phyloP scores from a whole-genome alignment of 805 yeast genomes.

The Teunomyces aglyptinius region DNA sequence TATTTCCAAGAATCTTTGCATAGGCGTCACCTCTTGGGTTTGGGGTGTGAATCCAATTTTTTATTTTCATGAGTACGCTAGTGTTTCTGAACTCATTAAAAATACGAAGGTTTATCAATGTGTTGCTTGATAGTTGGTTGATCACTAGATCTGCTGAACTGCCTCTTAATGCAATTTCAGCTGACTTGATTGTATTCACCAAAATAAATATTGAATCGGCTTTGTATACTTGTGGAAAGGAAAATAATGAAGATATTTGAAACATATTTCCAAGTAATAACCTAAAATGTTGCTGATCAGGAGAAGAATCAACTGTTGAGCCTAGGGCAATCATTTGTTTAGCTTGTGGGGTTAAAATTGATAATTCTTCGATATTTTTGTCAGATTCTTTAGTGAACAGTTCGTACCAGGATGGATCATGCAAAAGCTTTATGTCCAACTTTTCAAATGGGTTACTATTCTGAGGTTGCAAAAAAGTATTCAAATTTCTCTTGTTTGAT shows the following conservation, averaged over 20 bases:
- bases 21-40: conserved; percentile 28
- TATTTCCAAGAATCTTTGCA: conserved; percentile 30
- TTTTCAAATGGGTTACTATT: conserved; percentile 13
- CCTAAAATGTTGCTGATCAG: conserved; percentile 27
- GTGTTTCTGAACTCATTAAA: conserved; percentile 38
- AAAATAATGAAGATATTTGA: conserved; percentile 31
- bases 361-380: conserved; percentile 21
- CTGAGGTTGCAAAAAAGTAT: conserved; percentile 16
- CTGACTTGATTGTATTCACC: conserved; percentile 57
- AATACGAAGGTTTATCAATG: conserved; percentile 57
- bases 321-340: conserved; percentile 27
- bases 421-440: conserved; percentile 12
- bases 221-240: conserved; percentile 38
- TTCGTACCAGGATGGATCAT: conserved; percentile 24
- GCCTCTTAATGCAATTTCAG: conserved; percentile 67
- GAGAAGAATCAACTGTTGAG: conserved; percentile 9
- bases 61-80: conserved; percentile 31
- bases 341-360: conserved; percentile 25
- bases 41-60: conserved; percentile 34
- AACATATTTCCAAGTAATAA: conserved; percentile 32
- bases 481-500: conserved; percentile 38
- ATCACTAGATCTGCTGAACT: conserved; percentile 41
- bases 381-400: conserved; percentile 19
- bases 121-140: conserved; percentile 60
- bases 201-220: conserved; percentile 40